Percentiles rank a stretch among this genome's conserved stretches.
These are phyloP conservation scores for Morella rubra DNA, from an alignment of 306 rosid genomes.

Conservation along the genomic window DNA sequence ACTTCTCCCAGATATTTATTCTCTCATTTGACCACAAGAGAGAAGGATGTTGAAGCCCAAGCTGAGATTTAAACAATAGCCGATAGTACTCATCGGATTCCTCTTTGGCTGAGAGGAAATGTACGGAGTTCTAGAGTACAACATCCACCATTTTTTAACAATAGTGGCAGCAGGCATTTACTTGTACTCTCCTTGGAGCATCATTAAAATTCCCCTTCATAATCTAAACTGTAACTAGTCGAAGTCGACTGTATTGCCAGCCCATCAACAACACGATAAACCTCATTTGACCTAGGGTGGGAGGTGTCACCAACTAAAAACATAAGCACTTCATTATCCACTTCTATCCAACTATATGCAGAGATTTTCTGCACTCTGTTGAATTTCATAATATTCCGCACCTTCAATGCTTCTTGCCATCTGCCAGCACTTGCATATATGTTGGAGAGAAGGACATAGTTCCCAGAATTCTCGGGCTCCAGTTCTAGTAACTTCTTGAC, in stretches of 20 bases:
- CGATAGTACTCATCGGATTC: too few relatives aligned
- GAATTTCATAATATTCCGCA: not conserved
- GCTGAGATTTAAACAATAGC: not conserved
- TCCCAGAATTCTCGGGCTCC: conserved; percentile 6
- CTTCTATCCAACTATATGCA: conserved; percentile 6
- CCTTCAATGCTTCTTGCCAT: not conserved
- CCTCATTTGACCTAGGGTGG: conserved; percentile 1
- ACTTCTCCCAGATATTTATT: not conserved
- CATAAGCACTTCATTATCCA: not conserved
- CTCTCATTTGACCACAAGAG: not conserved
- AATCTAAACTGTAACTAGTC: not conserved
- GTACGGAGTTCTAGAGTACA: not conserved
- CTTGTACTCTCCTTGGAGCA: not conserved
- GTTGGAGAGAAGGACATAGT: conserved; percentile 4
- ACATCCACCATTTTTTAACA: not conserved
- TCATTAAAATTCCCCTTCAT: not conserved
- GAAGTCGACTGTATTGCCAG: not conserved
- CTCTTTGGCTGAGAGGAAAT: too few relatives aligned
- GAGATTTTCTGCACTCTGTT: conserved; percentile 1
- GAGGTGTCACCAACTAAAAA: conserved; percentile 8
- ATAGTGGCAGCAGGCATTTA: not conserved
- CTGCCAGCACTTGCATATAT: conserved; percentile 6
- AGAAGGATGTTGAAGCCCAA: not conserved
- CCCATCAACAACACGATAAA: not conserved
- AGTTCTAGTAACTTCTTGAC: conserved; percentile 3